Evolutionary conservation across 306 rosid genomes (phyloP).

Genomic region (Abrus pulchellus): DNA sequence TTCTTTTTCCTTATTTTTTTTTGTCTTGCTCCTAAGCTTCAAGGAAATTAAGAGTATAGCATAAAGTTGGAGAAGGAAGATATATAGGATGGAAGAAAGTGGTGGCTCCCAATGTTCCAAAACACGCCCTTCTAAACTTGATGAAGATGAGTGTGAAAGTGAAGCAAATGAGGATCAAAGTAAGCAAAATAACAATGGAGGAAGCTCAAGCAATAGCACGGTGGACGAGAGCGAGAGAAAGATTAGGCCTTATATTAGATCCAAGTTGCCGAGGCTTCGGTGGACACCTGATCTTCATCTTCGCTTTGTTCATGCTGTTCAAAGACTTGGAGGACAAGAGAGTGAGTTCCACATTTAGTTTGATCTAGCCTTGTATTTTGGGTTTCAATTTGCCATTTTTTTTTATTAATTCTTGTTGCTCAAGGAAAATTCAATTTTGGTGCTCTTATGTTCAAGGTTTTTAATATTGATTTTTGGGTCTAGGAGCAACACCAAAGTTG

Average conservation of each 20-base stretch:
- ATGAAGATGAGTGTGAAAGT: slow-evolving; percentile 49
- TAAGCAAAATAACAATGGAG: slow-evolving; percentile 43
- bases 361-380: background rate
- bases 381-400: slow-evolving; percentile 1
- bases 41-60: background rate
- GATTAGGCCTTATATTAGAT: slow-evolving; percentile 80
- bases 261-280: slow-evolving; percentile 81
- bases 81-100: slow-evolving; percentile 51
- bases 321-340: slow-evolving; percentile 88
- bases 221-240: slow-evolving; percentile 70
- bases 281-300: slow-evolving; percentile 91
- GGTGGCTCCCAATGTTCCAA: slow-evolving; percentile 60
- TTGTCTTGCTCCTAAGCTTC: background rate
- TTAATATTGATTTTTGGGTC: slow-evolving; percentile 17
- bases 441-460: background rate
- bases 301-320: slow-evolving; percentile 81
- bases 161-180: slow-evolving; percentile 50
- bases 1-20: background rate
- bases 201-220: slow-evolving; percentile 83
- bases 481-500: slow-evolving; percentile 91
- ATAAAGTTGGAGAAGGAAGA: background rate
- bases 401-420: background rate
- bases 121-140: slow-evolving; percentile 52
- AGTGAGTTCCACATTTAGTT: slow-evolving; percentile 54
- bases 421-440: background rate